A percentile compares a stretch with the other conserved stretches of the same genome.
These are phyloP conservation scores for Nannizziopsis barbatae DNA, from an alignment of 2,329 filamentous ascomycete species.

Conservation along the genomic window DNA sequence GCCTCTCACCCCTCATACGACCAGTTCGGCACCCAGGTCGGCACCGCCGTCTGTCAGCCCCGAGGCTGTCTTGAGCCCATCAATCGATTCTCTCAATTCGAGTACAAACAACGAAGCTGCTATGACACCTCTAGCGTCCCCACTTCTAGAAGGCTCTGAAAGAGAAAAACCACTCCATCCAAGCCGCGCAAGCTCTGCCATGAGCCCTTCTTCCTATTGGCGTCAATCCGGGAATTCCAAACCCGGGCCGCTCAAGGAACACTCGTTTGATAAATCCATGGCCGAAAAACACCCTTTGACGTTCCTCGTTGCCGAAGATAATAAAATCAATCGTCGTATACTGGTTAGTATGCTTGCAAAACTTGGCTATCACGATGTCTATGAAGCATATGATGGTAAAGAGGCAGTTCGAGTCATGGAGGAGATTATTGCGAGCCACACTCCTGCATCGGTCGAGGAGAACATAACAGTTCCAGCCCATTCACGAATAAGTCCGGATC, in stretches of 20 bases:
- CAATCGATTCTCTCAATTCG: background rate
- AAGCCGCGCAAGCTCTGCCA: background rate
- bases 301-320: constrained; percentile 62
- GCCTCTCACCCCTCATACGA: constrained; percentile 40
- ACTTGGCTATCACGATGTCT: constrained; percentile 53
- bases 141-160: background rate
- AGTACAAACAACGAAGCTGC: constrained; percentile 3
- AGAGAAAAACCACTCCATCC: background rate
- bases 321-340: constrained; percentile 58
- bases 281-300: constrained; percentile 51
- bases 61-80: background rate
- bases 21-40: constrained; percentile 22
- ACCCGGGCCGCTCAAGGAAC: background rate
- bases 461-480: background rate
- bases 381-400: constrained; percentile 56
- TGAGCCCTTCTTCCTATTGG: background rate
- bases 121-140: background rate
- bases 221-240: constrained; percentile 3
- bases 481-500: constrained; percentile 2
- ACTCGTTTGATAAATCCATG: constrained; percentile 34
- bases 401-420: constrained; percentile 55
- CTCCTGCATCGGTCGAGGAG: background rate
- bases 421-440: constrained; percentile 26
- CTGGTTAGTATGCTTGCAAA: constrained; percentile 56
- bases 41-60: constrained; percentile 26